Evolutionary conservation across 2,329 filamentous ascomycete genomes (phyloP).

Genomic region (Teratosphaeriaceae sp.): DNA sequence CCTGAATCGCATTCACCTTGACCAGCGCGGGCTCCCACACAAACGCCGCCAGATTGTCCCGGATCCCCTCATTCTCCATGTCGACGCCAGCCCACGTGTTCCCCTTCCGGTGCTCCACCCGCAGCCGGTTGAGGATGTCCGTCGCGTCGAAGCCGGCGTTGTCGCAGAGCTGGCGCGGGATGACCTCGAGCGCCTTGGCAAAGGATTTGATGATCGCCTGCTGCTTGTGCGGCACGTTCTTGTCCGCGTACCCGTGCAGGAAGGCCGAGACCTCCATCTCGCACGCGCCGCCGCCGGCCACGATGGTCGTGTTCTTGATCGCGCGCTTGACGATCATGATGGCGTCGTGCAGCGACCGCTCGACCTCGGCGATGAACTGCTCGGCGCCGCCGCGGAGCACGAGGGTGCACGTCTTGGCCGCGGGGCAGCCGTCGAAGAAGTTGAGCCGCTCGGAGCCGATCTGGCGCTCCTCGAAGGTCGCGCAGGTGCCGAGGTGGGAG

Average conservation of each 20-base stretch:
- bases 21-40: constrained; percentile 97
- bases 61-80: constrained; percentile 83
- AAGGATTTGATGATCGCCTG: constrained; percentile 97
- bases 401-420: constrained; percentile 93
- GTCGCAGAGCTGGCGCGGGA: constrained; percentile 94
- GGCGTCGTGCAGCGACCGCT: constrained; percentile 94
- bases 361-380: constrained; percentile 98
- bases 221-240: constrained; percentile 89
- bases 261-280: constrained; percentile 98
- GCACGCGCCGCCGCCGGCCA: constrained; percentile 86
- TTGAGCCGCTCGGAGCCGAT: constrained; percentile 98
- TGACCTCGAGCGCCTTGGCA: constrained; percentile 93
- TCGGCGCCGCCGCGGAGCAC: constrained; percentile 93
- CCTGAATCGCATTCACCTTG: constrained; percentile 96
- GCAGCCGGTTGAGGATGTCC: constrained; percentile 91
- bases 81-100: constrained; percentile 94
- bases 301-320: constrained; percentile 88
- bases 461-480: constrained; percentile 87
- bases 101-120: constrained; percentile 92
- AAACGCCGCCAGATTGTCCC: constrained; percentile 91
- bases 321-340: constrained; percentile 99
- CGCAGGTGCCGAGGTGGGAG: constrained; percentile 86
- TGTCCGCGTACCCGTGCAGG: constrained; percentile 86
- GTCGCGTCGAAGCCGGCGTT: constrained; percentile 98
- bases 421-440: constrained; percentile 93